Percentiles rank a stretch among this genome's conserved stretches.
phyloP scores from a whole-genome alignment of 352 stramenopile species.

The Globisporangium radiosum region DNA sequence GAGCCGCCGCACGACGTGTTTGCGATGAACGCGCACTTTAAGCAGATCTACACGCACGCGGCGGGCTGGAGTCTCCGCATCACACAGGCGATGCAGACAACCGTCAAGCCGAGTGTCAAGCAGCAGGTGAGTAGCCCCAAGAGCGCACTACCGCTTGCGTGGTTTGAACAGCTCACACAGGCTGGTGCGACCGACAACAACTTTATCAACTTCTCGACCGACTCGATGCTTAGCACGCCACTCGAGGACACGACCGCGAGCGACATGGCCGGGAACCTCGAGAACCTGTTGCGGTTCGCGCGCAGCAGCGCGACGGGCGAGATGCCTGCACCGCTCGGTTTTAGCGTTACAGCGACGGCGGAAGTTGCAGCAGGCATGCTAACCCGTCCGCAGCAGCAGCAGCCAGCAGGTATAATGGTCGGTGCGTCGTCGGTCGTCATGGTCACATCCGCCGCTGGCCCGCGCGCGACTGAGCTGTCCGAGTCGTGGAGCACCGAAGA shows the following conservation, averaged over 20 bases:
- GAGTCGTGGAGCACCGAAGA: slow-evolving; percentile 63
- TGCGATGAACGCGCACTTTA: slow-evolving; percentile 72
- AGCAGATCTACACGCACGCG: slow-evolving; percentile 75
- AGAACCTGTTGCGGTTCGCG: slow-evolving; percentile 66
- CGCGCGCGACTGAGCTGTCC: slow-evolving; percentile 29
- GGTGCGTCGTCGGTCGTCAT: no score
- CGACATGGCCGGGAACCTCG: slow-evolving; percentile 51
- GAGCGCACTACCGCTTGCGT: slow-evolving; percentile 60
- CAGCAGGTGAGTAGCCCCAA: slow-evolving; percentile 63
- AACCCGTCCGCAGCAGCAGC: no score
- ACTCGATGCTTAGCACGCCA: slow-evolving; percentile 16
- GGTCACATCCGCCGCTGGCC: no score
- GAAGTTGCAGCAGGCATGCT: no score
- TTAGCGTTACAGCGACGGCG: slow-evolving; percentile 41
- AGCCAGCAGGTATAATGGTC: no score
- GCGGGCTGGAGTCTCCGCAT: slow-evolving; percentile 75
- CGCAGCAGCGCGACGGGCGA: slow-evolving; percentile 43
- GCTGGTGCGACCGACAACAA: slow-evolving; percentile 34
- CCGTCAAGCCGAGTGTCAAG: slow-evolving; percentile 65
- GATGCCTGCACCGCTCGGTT: slow-evolving; percentile 19
- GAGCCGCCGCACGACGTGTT: slow-evolving; percentile 75
- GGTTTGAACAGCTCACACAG: slow-evolving; percentile 69
- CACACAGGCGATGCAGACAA: slow-evolving; percentile 70
- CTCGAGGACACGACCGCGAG: slow-evolving; percentile 38
- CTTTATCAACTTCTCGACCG: slow-evolving; percentile 15